Conservation (phyloP, 768 basidiomycete species). For the Gautieria morchelliformis region DNA sequence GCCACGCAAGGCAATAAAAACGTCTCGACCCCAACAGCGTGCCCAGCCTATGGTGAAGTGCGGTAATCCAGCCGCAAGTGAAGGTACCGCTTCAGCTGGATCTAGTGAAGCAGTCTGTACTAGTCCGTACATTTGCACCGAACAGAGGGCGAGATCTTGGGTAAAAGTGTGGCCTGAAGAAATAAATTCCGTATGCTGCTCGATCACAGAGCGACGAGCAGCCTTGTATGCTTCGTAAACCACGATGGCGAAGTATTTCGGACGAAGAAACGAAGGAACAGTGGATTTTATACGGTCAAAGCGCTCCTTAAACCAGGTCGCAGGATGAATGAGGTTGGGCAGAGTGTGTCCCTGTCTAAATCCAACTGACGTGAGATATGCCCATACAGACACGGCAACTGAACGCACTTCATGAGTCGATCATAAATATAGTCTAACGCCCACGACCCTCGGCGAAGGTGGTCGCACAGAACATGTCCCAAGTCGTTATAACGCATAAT, state of each 20-base stretch:
- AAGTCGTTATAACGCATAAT: slow-evolving; percentile 89
- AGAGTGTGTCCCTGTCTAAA: slow-evolving; percentile 44
- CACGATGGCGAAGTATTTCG: slow-evolving; percentile 92
- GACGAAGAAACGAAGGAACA: slow-evolving; percentile 81
- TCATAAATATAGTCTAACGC: slow-evolving; percentile 79
- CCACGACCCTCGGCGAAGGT: slow-evolving; percentile 85
- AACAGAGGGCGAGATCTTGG: slow-evolving; percentile 77
- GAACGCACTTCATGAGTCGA: slow-evolving; percentile 59
- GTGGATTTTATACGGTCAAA: slow-evolving; percentile 68
- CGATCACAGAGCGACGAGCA: slow-evolving; percentile 69
- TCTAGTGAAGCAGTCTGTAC: slow-evolving; percentile 88
- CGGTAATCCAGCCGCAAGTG: slow-evolving; percentile 88
- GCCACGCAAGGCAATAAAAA: slow-evolving; percentile 89
- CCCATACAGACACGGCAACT: neutral
- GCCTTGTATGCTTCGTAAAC: slow-evolving; percentile 90
- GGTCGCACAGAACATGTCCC: slow-evolving; percentile 83
- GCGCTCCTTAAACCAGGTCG: slow-evolving; percentile 80
- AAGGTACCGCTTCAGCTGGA: slow-evolving; percentile 58
- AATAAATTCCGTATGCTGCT: slow-evolving; percentile 85
- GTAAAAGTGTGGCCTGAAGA: slow-evolving; percentile 80
- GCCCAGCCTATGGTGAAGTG: slow-evolving; percentile 94
- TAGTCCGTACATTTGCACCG: slow-evolving; percentile 83
- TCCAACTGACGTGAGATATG: slow-evolving; percentile 7
- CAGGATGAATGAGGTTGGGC: slow-evolving; percentile 61
- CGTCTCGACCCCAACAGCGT: slow-evolving; percentile 91